Evolutionary conservation across 164 flowering plant species (phyloP), one percentile per base, ranked within the genome.

Genomic region (Aristolochia contorta): DNA sequence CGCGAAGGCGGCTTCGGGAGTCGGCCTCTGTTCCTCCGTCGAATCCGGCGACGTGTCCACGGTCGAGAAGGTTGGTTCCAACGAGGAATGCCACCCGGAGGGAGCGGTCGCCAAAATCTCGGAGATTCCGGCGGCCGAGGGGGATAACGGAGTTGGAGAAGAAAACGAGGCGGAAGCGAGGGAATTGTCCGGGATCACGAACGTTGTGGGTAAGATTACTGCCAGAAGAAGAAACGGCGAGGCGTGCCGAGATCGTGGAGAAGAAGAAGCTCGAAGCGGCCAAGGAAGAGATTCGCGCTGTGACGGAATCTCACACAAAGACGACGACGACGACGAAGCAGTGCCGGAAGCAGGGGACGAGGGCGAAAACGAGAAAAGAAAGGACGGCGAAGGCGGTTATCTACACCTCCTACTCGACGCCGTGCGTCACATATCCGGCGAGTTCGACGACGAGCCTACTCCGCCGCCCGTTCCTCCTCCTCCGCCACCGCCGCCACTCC

Each of bases 391-490:
- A 37, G 43, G 59, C 0, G 78, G 78, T 10, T 63, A 55, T 27
- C 47, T 80, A 16, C 72, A 63, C 15, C 59, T 80, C 47, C 75
- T 80, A 5, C 63, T 78, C 22, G 80, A 78, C 56, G 84, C 84
- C 2, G 82, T 78, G 59, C 69, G 65, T 12, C 45, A 72, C 63
- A 50, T 80, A 15, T 74, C 78, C 1, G 79, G 75, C 9, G 63
- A 64, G 57, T 59, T 69, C 57, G 70, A 53, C 9, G 74, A 65
- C 25, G 30, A 24, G 8, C 24, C 49, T 16, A n/a, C 57, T 16
- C 24, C 37, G 1, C 27, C 33, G 13, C 21, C 14, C 15, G 13
- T 24, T 51, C 21, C 58, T 2, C 27, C 32, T 5, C 30, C 30
- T 9, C 20, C 57, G 19, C 24, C 37, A 4, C 27, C 33, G 13